These are phyloP conservation scores for Plasmodium gonderi DNA, from an alignment of 169 alveolate species.

Conservation along the genomic window DNA sequence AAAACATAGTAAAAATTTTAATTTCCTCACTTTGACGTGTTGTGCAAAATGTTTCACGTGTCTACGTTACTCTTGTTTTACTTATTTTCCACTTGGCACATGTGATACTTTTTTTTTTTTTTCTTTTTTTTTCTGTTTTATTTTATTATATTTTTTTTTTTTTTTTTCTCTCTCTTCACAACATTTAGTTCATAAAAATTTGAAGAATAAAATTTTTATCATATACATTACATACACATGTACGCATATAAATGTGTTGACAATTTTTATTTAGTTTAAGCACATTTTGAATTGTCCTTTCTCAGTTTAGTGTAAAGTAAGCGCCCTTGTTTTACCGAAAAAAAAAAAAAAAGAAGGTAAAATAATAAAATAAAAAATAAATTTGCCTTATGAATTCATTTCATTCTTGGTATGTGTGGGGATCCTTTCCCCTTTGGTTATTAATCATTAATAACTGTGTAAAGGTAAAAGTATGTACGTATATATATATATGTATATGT, in stretches of 20 bases:
- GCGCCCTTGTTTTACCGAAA: neutral
- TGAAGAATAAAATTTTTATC: neutral
- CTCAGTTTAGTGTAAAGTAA: neutral
- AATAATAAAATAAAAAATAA: no score
- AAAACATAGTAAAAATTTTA: conserved; percentile 1
- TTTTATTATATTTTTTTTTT: neutral
- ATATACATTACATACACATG: neutral
- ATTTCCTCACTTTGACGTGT: neutral
- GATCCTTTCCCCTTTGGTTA: neutral
- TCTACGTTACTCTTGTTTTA: neutral
- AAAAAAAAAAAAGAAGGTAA: neutral
- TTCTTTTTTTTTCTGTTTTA: no score
- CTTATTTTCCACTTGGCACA: neutral
- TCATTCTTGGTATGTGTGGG: neutral
- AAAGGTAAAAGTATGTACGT: neutral
- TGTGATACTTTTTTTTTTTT: neutral
- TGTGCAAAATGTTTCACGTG: neutral
- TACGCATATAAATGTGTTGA: neutral
- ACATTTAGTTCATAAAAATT: neutral
- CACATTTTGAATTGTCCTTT: neutral
- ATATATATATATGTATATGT: neutral
- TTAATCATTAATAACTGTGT: neutral
- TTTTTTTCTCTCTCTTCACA: neutral
- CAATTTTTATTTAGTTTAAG: neutral
- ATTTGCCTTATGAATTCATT: neutral